phyloP scores from a whole-genome alignment of 139 green algal species.

The Chlorella vulgaris region DNA sequence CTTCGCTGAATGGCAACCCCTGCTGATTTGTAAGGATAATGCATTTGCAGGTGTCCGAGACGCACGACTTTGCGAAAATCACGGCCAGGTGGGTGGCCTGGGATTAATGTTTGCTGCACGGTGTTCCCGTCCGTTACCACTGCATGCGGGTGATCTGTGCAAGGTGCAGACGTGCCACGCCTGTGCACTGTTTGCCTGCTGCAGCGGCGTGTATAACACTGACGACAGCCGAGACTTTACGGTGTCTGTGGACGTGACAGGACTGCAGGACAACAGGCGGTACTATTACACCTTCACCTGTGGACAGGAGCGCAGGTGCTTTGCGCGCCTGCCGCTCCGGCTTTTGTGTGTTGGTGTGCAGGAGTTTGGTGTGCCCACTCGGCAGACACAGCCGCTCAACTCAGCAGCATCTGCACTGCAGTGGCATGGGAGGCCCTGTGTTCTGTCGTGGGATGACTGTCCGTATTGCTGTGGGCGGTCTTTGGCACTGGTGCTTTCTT shows the following conservation, averaged over 20 bases:
- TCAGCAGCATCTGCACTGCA: too few relatives aligned
- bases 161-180: too few relatives aligned
- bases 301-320: background rate
- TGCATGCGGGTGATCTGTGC: too few relatives aligned
- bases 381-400: background rate
- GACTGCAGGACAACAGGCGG: background rate
- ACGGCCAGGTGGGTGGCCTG: background rate
- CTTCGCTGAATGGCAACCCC: background rate
- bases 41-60: background rate
- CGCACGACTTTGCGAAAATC: background rate
- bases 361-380: background rate
- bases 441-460: too few relatives aligned
- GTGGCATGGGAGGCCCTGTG: too few relatives aligned
- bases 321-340: background rate
- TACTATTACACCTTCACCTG: conserved; percentile 26
- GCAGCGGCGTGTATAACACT: background rate
- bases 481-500: background rate
- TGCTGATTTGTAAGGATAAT: background rate
- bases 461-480: background rate
- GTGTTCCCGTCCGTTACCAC: too few relatives aligned
- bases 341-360: background rate
- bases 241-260: conserved; percentile 12
- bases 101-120: too few relatives aligned
- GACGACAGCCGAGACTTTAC: background rate
- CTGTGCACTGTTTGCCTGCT: background rate